Conservation (phyloP, 768 basidiomycete species). For the Trametes villosa region DNA sequence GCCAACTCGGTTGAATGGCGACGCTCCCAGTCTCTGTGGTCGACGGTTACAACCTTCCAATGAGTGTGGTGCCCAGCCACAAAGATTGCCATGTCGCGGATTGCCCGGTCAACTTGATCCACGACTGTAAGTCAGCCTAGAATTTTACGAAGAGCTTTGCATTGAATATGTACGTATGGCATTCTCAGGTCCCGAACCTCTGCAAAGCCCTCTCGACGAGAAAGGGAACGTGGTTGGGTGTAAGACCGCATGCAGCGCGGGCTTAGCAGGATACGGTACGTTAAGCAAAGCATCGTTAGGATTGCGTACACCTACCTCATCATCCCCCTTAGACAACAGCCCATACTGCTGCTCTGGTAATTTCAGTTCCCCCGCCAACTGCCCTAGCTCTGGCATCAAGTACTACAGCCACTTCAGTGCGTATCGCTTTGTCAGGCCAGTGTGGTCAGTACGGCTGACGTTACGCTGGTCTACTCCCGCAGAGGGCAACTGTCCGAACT, state of each 20-base stretch:
- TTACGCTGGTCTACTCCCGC: not conserved
- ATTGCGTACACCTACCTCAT: not conserved
- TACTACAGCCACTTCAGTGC: conserved; percentile 53
- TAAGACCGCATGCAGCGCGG: conserved; percentile 46
- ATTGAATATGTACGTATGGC: not conserved
- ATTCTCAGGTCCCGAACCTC: conserved; percentile 32
- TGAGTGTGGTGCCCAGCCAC: conserved; percentile 36
- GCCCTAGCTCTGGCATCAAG: conserved; percentile 51
- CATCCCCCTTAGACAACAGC: conserved; percentile 51
- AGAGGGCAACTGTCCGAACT: conserved; percentile 47
- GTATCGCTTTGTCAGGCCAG: conserved; percentile 7
- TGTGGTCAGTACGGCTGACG: not conserved
- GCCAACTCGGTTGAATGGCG: not conserved
- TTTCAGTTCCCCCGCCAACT: conserved; percentile 54
- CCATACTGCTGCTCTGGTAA: conserved; percentile 66
- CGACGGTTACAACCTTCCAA: conserved; percentile 38
- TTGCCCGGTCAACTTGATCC: conserved; percentile 41
- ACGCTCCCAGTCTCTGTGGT: conserved; percentile 31
- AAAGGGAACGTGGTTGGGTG: conserved; percentile 46
- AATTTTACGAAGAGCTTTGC: not conserved
- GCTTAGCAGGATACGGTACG: conserved; percentile 41
- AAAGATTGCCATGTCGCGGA: conserved; percentile 36
- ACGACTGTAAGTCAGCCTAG: conserved; percentile 37
- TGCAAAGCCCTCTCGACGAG: conserved; percentile 35
- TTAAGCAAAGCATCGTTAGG: not conserved